Conservation (phyloP, 1,139 yeast genomes). For the Kazachstania sp. region DNA sequence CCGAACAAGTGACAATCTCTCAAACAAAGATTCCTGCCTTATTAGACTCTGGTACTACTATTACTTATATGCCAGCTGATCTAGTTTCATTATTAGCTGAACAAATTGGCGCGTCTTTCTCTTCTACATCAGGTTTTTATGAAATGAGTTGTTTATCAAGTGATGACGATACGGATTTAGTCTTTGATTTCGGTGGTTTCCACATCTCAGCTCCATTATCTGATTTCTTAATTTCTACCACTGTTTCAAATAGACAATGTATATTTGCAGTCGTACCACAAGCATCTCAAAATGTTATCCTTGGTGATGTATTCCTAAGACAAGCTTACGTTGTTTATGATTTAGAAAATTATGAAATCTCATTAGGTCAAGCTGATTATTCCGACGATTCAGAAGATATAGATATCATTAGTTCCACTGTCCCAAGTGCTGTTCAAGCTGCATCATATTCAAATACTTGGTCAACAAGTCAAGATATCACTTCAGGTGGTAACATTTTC, state of each 20-base stretch:
- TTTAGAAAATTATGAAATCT: constrained; percentile 54
- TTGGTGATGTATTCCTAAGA: constrained; percentile 72
- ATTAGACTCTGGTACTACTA: constrained; percentile 46
- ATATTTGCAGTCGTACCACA: constrained; percentile 31
- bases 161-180: constrained; percentile 24
- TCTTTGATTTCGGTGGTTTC: constrained; percentile 47
- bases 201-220: constrained; percentile 41
- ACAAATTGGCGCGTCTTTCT: constrained; percentile 35
- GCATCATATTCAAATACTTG: constrained; percentile 34
- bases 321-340: constrained; percentile 74
- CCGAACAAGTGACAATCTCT: constrained; percentile 22
- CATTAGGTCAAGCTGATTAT: constrained; percentile 54
- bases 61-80: constrained; percentile 35
- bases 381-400: constrained; percentile 36
- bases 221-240: constrained; percentile 30
- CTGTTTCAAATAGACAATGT: constrained; percentile 22
- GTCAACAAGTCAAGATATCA: constrained; percentile 18
- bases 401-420: constrained; percentile 35
- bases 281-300: constrained; percentile 30
- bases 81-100: constrained; percentile 29
- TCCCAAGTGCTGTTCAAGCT: constrained; percentile 42
- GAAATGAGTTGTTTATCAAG: constrained; percentile 28
- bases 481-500: constrained; percentile 21
- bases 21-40: constrained; percentile 32
- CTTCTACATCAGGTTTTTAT: constrained; percentile 32